A percentile compares a stretch with the other conserved stretches of the same genome.
These are phyloP conservation scores for Lumnitzera racemosa DNA, from an alignment of 345 rosid species.

Conservation along the genomic window DNA sequence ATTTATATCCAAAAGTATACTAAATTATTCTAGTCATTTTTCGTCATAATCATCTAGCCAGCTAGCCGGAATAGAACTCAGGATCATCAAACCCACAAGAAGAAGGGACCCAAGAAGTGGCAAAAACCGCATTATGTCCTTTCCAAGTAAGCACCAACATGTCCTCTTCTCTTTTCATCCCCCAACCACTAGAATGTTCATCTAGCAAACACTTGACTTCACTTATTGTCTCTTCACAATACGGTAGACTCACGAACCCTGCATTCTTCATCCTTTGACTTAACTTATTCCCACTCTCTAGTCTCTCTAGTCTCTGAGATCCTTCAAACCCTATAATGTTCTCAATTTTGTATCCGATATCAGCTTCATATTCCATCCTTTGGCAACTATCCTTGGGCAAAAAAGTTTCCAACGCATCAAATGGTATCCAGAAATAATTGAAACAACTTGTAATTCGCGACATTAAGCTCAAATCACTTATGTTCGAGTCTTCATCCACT, in stretches of 20 bases:
- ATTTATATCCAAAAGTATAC: no score
- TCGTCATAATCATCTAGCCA: neutral
- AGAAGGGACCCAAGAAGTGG: conserved; percentile 49
- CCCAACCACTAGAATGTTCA: conserved; percentile 72
- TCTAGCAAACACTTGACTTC: conserved; percentile 51
- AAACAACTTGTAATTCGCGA: conserved; percentile 51
- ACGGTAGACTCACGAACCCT: conserved; percentile 33
- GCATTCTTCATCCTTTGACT: conserved; percentile 43
- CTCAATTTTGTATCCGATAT: conserved; percentile 54
- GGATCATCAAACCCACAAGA: conserved; percentile 15
- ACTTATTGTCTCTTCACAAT: conserved; percentile 42
- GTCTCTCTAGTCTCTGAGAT: conserved; percentile 40
- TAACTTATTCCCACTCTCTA: conserved; percentile 36
- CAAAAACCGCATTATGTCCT: conserved; percentile 68
- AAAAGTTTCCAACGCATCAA: conserved; percentile 65
- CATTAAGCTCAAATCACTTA: conserved; percentile 36
- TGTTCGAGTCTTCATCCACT: conserved; percentile 59
- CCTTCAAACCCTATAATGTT: conserved; percentile 51
- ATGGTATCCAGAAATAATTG: conserved; percentile 71
- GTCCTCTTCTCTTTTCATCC: conserved; percentile 67
- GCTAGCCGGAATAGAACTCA: neutral
- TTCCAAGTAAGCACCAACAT: conserved; percentile 67
- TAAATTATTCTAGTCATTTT: no score
- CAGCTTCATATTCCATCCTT: conserved; percentile 56
- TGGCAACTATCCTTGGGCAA: conserved; percentile 52